Conservation (phyloP, 164 flowering plant genomes). For the Stephania japonica region DNA sequence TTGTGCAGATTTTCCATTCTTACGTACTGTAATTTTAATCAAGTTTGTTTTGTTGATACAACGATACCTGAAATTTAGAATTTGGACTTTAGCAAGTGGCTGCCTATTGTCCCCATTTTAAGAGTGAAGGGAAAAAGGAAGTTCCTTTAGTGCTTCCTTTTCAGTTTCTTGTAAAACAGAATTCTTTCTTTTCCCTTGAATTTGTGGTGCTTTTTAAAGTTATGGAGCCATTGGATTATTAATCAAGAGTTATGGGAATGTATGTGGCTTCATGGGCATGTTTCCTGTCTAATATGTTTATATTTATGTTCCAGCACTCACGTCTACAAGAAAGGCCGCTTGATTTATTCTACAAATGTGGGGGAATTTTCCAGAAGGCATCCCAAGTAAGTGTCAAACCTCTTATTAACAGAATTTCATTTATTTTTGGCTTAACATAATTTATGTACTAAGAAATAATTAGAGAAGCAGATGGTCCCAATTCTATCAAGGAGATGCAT, state of each 20-base stretch:
- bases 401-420: background rate
- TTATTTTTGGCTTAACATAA: background rate
- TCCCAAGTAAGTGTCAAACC: constrained; percentile 50
- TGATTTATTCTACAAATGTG: constrained; percentile 60
- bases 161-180: background rate
- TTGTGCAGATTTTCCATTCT: too few species aligned
- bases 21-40: too few species aligned
- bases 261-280: background rate
- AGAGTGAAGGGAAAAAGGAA: too few species aligned
- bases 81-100: background rate
- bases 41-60: too few species aligned
- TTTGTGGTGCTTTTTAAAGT: background rate
- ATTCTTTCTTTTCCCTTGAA: too few species aligned
- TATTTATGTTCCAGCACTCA: constrained; percentile 47
- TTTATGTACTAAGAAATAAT: background rate
- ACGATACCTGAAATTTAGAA: background rate
- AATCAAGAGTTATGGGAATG: too few species aligned
- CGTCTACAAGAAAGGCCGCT: constrained; percentile 72
- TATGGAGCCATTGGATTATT: background rate
- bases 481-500: background rate
- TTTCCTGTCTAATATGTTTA: background rate
- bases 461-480: background rate
- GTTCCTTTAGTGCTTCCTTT: too few species aligned
- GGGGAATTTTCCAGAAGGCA: constrained; percentile 48
- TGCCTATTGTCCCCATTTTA: background rate